Evolutionary conservation across 169 alveolate species (phyloP).

Genomic region (Babesia sp.): DNA sequence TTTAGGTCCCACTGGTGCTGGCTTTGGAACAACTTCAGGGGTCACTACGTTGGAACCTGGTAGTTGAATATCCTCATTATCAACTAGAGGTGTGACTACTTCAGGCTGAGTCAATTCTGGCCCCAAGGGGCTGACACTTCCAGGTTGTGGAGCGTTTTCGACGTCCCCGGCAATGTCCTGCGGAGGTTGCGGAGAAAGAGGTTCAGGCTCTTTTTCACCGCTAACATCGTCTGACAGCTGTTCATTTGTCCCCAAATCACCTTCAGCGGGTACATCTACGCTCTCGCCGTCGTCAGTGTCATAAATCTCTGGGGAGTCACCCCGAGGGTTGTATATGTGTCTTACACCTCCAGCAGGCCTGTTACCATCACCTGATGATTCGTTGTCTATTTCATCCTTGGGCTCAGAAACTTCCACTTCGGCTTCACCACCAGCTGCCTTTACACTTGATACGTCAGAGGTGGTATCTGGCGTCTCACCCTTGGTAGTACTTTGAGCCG

Average conservation of each 20-base stretch:
- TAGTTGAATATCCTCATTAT: neutral
- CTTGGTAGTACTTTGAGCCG: neutral
- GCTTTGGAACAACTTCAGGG: no score
- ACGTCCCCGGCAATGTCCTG: neutral
- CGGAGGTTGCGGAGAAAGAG: neutral
- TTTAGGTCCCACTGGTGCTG: neutral
- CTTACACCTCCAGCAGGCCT: no score
- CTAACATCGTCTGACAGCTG: neutral
- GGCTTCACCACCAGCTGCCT: no score
- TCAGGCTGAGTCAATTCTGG: neutral
- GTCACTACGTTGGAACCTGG: no score
- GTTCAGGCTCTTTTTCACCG: neutral
- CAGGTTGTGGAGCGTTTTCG: neutral
- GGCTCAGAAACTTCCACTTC: no score
- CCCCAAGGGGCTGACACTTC: neutral
- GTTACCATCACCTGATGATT: no score
- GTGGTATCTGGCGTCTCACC: neutral
- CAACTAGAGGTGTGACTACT: neutral
- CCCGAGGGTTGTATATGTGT: no score
- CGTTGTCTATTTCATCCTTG: no score
- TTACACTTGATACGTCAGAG: no score
- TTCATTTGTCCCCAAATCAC: neutral
- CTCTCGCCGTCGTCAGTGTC: no score
- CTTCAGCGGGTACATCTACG: neutral
- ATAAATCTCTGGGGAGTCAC: no score